Base-by-base conservation (phyloP, 169 alveolate genomes). In the Perkinsus marinus region DNA sequence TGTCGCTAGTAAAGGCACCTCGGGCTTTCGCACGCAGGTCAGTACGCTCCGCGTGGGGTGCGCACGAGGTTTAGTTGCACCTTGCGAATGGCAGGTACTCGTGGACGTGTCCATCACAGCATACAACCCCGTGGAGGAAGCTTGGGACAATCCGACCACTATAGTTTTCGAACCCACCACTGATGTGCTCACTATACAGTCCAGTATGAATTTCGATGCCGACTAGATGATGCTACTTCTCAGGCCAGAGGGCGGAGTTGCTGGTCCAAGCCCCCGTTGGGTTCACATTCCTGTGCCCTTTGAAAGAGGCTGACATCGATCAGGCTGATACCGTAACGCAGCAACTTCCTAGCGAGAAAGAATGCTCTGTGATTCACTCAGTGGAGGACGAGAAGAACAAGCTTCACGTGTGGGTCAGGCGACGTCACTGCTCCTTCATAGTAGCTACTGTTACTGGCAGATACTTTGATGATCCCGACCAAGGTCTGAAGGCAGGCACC, bases 281-380 rank as follows among this genome's bases (percentile, higher is more conserved):
- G 79, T 90, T 90, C 69, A 90, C 91, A 0, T 90, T 90, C 69
- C 39, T 90, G 41, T 90, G 91, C 39, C 91, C 91, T n/a, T n/a
- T 57, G 7, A 39, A 39, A 39, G 69, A 47, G 38, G 79, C 22
- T 57, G 22, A 2, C 3, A 57, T 57, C 79, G 79, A 13, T 2
- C 37, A 0, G 36, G 22, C 37, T 13, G 79, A 57, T 30, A 57
- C 37, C 30, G 22, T 16, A 7, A 57, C 79, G 34, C 79, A 16
- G 0, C 79, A 57, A 13, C 34, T 57, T 7, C 79, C 79, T 7
- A 30, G 22, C 36, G 79, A 57, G 26, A 57, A 26, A 30, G 79
- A 57, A 30, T 57, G 79, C 79, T 57, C 79, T 13, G 79, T 57
- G 30, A 2, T 57, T 13, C 79, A 57, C 34, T 57, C 79, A 57